Evolutionary conservation across 2,329 filamentous ascomycete genomes (phyloP).

Genomic region (Neophaeococcomyces mojaviensis): DNA sequence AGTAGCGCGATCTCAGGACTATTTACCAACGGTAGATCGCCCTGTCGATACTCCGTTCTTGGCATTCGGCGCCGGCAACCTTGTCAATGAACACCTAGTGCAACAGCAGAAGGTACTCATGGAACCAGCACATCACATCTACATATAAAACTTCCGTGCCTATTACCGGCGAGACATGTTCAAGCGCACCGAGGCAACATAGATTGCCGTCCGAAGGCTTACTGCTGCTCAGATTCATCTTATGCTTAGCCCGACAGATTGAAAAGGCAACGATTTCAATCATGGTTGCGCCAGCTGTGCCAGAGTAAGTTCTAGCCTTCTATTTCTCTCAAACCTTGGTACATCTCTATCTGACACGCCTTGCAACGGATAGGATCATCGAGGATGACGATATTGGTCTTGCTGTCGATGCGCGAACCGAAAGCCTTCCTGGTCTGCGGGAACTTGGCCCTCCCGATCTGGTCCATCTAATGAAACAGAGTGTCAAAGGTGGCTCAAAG

Average conservation of each 20-base stretch:
- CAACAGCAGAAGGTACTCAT: too few relatives aligned
- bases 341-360: conserved; percentile 11
- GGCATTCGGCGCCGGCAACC: too few relatives aligned
- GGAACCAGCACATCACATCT: too few relatives aligned
- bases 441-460: conserved; percentile 94
- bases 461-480: conserved; percentile 82
- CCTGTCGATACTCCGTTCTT: too few relatives aligned
- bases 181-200: too few relatives aligned
- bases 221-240: too few relatives aligned
- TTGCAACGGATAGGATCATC: conserved; percentile 59
- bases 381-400: conserved; percentile 81
- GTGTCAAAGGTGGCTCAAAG: conserved; percentile 35
- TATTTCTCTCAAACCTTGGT: neutral
- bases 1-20: too few relatives aligned
- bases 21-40: too few relatives aligned
- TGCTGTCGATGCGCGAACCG: conserved; percentile 85
- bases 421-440: conserved; percentile 74
- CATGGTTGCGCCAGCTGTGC: conserved; percentile 69
- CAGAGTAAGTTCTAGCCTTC: conserved; percentile 53
- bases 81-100: too few relatives aligned
- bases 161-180: too few relatives aligned
- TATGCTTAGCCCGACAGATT: neutral
- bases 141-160: too few relatives aligned
- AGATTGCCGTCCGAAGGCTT: too few relatives aligned
- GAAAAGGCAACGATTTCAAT: conserved; percentile 29